phyloP scores from a whole-genome alignment of 2,329 filamentous ascomycete species.

The Ophiostoma ips region DNA sequence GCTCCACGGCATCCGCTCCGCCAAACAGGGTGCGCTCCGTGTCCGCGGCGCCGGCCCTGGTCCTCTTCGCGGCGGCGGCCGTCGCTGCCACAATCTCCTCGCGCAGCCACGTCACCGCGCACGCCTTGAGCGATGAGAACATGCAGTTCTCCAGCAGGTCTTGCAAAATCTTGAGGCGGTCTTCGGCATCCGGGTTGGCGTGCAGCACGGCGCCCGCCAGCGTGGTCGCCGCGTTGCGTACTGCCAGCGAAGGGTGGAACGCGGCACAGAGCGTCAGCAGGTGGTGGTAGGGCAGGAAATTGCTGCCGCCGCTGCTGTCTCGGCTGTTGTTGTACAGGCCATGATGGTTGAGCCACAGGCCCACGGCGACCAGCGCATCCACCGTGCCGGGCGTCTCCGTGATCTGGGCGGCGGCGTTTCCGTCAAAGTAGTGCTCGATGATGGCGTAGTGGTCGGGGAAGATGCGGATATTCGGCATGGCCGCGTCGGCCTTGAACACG shows the following conservation, averaged over 20 bases:
- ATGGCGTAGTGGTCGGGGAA: slow-evolving; percentile 47
- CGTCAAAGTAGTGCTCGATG: slow-evolving; percentile 37
- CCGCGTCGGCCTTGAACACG: slow-evolving; percentile 43
- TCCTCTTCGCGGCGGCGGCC: slow-evolving; percentile 11
- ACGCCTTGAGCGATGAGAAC: slow-evolving; percentile 47
- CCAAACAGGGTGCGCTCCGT: slow-evolving; percentile 27
- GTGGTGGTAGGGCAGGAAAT: slow-evolving; percentile 48
- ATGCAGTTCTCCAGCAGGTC: slow-evolving; percentile 53
- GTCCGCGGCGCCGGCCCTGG: slow-evolving; percentile 17
- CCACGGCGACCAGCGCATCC: slow-evolving; percentile 46
- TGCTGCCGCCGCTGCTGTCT: slow-evolving; percentile 18
- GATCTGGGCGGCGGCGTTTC: slow-evolving; percentile 35
- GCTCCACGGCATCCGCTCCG: slow-evolving; percentile 40
- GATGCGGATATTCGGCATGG: slow-evolving; percentile 38
- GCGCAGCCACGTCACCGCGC: slow-evolving; percentile 48
- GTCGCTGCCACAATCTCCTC: slow-evolving; percentile 39
- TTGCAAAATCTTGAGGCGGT: slow-evolving; percentile 46
- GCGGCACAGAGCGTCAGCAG: slow-evolving; percentile 41
- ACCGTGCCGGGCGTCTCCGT: slow-evolving; percentile 37
- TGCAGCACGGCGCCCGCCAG: slow-evolving; percentile 43
- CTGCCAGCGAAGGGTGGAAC: slow-evolving; percentile 39
- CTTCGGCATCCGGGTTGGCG: slow-evolving; percentile 42
- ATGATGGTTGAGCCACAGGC: slow-evolving; percentile 42
- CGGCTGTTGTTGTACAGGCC: slow-evolving; percentile 11
- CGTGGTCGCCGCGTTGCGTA: slow-evolving; percentile 39